Evolutionary conservation across 768 basidiomycete species (phyloP).

Genomic region (Suillus tomentosus): DNA sequence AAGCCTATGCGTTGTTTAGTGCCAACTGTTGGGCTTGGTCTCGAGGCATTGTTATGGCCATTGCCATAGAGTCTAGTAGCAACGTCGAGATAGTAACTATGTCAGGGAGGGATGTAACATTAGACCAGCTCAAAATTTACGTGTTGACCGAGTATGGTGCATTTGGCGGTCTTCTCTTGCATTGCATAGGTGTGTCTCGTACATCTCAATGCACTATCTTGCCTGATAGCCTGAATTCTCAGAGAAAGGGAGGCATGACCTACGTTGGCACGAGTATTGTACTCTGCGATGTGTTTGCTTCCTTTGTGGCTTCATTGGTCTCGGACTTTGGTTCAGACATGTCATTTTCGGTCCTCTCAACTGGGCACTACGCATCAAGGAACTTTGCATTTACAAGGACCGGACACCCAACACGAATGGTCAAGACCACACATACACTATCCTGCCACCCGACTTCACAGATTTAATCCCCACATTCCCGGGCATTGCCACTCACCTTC

Average conservation of each 20-base stretch:
- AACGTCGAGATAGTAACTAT: background rate
- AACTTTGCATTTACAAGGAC: background rate
- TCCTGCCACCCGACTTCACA: background rate
- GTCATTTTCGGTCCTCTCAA: constrained; percentile 1
- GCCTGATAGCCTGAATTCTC: background rate
- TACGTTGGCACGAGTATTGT: constrained; percentile 3
- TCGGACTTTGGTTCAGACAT: background rate
- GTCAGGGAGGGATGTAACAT: background rate
- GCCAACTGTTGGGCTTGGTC: constrained; percentile 9
- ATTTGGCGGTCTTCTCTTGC: background rate
- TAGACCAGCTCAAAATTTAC: background rate
- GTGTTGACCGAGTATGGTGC: constrained; percentile 6
- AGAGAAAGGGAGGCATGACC: constrained; percentile 2
- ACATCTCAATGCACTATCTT: background rate
- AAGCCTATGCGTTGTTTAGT: constrained; percentile 3
- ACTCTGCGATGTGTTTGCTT: background rate
- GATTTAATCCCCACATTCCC: constrained; percentile 1
- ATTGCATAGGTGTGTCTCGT: background rate
- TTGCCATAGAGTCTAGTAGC: background rate
- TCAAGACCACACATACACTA: background rate
- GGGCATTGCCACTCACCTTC: background rate
- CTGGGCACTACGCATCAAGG: background rate
- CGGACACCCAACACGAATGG: background rate
- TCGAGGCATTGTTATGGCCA: constrained; percentile 1
- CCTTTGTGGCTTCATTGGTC: background rate